Conservation (phyloP, 2,329 filamentous ascomycete species). For the Aspergillus terreus region DNA sequence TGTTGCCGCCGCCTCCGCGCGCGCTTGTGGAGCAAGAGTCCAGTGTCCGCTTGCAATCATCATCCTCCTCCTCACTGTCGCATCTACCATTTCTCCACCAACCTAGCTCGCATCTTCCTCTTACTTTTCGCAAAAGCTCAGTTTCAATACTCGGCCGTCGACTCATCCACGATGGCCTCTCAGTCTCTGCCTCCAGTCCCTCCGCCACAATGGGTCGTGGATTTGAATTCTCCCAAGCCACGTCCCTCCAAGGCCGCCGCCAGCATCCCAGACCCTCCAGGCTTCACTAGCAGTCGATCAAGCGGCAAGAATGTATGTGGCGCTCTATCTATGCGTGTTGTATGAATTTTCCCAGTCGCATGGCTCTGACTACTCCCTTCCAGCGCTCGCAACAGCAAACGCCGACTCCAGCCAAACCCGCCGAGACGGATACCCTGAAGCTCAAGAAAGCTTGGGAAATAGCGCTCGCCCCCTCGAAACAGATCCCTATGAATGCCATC, state of each 20-base stretch:
- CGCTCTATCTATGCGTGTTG: background rate
- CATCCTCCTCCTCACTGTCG: constrained; percentile 12
- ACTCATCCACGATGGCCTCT: constrained; percentile 15
- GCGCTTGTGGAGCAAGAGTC: constrained; percentile 26
- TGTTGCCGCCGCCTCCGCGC: constrained; percentile 20
- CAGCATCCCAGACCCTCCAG: constrained; percentile 78
- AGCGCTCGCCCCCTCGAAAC: constrained; percentile 87
- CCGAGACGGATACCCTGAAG: constrained; percentile 93
- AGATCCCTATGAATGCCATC: constrained; percentile 94
- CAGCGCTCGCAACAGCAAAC: constrained; percentile 18
- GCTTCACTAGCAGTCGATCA: constrained; percentile 60
- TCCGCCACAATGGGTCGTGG: constrained; percentile 75
- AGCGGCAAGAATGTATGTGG: constrained; percentile 38
- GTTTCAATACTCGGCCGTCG: background rate
- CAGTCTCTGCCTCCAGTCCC: constrained; percentile 37
- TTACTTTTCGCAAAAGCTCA: background rate
- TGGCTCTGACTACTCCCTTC: no score
- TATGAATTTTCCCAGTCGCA: background rate
- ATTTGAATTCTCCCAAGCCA: constrained; percentile 68
- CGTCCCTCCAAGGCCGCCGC: constrained; percentile 58
- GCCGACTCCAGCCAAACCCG: constrained; percentile 43
- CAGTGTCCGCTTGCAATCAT: constrained; percentile 5
- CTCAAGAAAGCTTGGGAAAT: constrained; percentile 99
- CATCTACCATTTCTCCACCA: background rate
- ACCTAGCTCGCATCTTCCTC: background rate